These are phyloP conservation scores for Ganoderma sinense DNA, from an alignment of 1,284 basidiomycete genomes.

Conservation along the genomic window DNA sequence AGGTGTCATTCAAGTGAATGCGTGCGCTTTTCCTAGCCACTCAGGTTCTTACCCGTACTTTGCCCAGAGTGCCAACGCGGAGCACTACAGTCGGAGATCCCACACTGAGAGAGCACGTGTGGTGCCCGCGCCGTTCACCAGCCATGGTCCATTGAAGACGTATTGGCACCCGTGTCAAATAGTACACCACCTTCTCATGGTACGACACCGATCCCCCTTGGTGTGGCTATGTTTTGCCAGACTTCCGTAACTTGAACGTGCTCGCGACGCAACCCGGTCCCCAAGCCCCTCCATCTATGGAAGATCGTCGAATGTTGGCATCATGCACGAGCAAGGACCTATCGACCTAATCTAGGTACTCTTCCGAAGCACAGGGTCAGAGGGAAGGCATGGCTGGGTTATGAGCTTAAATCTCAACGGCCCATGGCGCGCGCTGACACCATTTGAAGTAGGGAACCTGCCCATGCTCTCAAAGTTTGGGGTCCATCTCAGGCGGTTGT, in stretches of 20 bases:
- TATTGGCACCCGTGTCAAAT: neutral
- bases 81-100: neutral
- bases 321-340: neutral
- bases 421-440: neutral
- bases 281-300: neutral
- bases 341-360: neutral
- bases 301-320: neutral
- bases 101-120: neutral
- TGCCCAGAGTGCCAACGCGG: neutral
- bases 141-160: neutral
- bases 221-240: neutral
- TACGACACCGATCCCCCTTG: neutral
- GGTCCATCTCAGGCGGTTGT: neutral
- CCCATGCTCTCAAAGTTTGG: neutral
- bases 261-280: neutral
- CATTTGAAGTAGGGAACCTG: neutral
- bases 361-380: neutral
- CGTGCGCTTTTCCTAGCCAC: neutral
- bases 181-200: neutral
- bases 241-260: neutral
- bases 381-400: neutral
- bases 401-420: neutral
- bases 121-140: neutral
- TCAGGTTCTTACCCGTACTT: neutral
- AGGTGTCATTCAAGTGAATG: neutral